Conservation (phyloP, 148 eudicot species). For the Amaranthus hypochondriacus region DNA sequence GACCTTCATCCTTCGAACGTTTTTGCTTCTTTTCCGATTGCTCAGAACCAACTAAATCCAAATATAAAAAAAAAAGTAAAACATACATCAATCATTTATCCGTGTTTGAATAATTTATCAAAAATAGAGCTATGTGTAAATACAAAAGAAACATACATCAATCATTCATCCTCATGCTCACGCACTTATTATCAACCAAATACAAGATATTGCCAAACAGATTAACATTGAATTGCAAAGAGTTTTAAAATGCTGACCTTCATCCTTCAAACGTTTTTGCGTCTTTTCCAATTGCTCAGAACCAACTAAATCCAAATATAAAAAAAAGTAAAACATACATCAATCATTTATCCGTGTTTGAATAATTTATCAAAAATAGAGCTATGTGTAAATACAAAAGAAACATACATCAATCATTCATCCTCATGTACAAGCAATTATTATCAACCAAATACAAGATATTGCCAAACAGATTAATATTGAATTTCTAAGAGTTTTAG, state of each 20-base stretch:
- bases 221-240: neutral
- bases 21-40: conserved; percentile 33
- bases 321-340: neutral
- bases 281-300: conserved; percentile 31
- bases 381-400: neutral
- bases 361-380: conserved; percentile 4
- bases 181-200: neutral
- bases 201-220: neutral
- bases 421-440: neutral
- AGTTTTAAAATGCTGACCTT: conserved; percentile 20
- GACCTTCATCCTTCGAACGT: conserved; percentile 31
- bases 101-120: conserved; percentile 21
- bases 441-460: neutral
- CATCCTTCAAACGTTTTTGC: conserved; percentile 29
- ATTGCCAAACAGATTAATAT: neutral
- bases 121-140: neutral
- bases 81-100: conserved; percentile 9
- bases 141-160: neutral
- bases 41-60: conserved; percentile 21
- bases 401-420: neutral
- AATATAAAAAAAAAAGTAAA: conserved; percentile 10
- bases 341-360: conserved; percentile 25
- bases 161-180: neutral
- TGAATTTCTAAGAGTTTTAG: neutral
- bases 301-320: conserved; percentile 23